Evolutionary conservation across 768 basidiomycete genomes (phyloP).

Genomic region (Suillus weaverae): DNA sequence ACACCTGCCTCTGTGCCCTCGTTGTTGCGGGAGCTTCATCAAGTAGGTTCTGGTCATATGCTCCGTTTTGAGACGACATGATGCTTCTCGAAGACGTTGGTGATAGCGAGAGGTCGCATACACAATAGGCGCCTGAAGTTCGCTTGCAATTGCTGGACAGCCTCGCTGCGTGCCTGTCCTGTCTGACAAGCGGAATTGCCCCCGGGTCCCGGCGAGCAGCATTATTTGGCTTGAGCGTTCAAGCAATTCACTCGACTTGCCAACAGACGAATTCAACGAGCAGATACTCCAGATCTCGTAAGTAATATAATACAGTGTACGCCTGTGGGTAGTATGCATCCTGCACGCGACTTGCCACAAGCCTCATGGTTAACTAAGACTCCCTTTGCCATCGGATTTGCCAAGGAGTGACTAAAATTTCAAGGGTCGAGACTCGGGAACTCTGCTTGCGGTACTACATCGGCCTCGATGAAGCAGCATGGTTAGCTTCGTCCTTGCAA

Average conservation of each 20-base stretch:
- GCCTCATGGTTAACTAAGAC: not conserved
- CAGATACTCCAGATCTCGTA: not conserved
- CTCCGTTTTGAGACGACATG: conserved; percentile 24
- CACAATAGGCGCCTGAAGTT: conserved; percentile 20
- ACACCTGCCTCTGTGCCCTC: conserved; percentile 43
- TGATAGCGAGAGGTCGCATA: conserved; percentile 9
- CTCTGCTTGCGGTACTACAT: not conserved
- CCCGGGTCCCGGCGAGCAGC: not conserved
- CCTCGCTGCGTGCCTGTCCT: conserved; percentile 22
- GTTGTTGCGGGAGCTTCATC: conserved; percentile 43
- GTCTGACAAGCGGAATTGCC: conserved; percentile 1
- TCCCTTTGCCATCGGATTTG: not conserved
- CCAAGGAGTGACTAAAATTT: not conserved
- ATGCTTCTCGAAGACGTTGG: conserved; percentile 1
- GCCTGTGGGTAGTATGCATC: not conserved
- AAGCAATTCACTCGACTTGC: not conserved
- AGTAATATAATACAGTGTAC: not conserved
- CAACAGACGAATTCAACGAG: not conserved
- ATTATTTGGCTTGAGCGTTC: not conserved
- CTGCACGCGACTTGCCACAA: not conserved
- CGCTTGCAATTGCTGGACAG: conserved; percentile 22
- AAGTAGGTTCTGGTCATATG: conserved; percentile 42
- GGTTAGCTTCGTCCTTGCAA: not conserved
- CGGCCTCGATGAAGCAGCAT: not conserved
- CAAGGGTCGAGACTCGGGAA: not conserved